phyloP scores from a whole-genome alignment of 2,329 filamentous ascomycete species.

The Torrubiellomyces zombiae region DNA sequence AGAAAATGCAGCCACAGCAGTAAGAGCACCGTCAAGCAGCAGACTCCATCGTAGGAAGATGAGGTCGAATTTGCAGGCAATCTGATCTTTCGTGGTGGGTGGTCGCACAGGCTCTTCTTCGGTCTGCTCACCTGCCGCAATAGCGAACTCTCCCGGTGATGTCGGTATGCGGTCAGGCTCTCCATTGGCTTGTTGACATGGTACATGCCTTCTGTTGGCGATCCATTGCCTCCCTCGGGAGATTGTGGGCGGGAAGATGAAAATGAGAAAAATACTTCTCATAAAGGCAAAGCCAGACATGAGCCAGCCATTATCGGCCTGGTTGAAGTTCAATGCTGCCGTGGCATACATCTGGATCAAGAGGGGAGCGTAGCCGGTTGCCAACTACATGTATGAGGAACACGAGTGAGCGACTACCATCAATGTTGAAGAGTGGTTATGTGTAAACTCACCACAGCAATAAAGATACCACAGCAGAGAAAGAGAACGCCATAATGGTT shows the following conservation, averaged over 20 bases:
- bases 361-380: conserved; percentile 49
- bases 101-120: conserved; percentile 27
- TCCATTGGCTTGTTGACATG: conserved; percentile 5
- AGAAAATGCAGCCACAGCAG: conserved; percentile 44
- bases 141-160: conserved; percentile 23
- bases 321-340: conserved; percentile 34
- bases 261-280: conserved; percentile 36
- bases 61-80: conserved; percentile 45
- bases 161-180: conserved; percentile 14
- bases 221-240: conserved; percentile 19
- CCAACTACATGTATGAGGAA: conserved; percentile 22
- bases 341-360: conserved; percentile 45
- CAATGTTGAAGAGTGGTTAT: not conserved
- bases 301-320: conserved; percentile 38
- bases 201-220: not conserved
- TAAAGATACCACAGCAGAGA: conserved; percentile 47
- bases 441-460: conserved; percentile 37
- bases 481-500: conserved; percentile 47
- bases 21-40: conserved; percentile 46
- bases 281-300: conserved; percentile 39
- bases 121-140: conserved; percentile 19
- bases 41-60: conserved; percentile 51
- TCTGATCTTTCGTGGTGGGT: conserved; percentile 18
- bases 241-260: conserved; percentile 37
- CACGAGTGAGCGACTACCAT: too few relatives aligned